Evolutionary conservation across 192 early-diverging fungal genomes (phyloP), one percentile per base, ranked within the genome.

Genomic region (Phlyctochytrium bullatum): DNA sequence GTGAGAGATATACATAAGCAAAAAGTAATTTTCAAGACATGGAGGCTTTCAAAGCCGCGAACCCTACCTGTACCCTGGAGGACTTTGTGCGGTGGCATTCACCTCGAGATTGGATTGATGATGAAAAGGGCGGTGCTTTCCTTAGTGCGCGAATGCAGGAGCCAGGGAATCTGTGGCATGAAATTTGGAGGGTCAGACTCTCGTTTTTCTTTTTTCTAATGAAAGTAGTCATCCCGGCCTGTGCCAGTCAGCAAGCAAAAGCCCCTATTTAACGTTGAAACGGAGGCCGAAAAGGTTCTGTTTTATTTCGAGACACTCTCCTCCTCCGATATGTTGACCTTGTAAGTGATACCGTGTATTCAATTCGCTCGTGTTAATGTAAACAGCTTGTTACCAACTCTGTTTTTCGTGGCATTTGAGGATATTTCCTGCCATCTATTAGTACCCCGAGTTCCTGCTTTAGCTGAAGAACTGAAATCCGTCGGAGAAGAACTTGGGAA

Each of bases 41-140:
- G 93, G 80, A 90, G 67, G 88, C 92, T 17, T 97, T 97, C 76
- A 97, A 97, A 68, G 94, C 94, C 2, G 94, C 94, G 6, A 97
- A 97, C 68, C 92, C 94, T 0, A 77, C 82, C 14, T 84, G 84
- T 56, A 68, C 67, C 1, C 62, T 97, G 33, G 92, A 88, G 4
- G 94, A 97, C 56, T 97, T 97, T 83, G 89, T 97, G 23, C 85
- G 94, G 51, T 97, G 94, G 94, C 90, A 93, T 72, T 95, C 93
- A 3, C 94, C 94, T n/a, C 86, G 91, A 57, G 94, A 97, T 73
- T 97, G 92, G 92, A 80, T 89, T 20, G 82, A 84, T 23, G 88
- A 87, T 3, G 65, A 58, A 2, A 40, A 57, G n/a, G 77, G 36
- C 10, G 65, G 47, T 36, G 79, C 78, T 30, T 66, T 52, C 33